Evolutionary conservation across 2,329 filamentous ascomycete genomes (phyloP).

Genomic region (Botryosphaeria dothidea): DNA sequence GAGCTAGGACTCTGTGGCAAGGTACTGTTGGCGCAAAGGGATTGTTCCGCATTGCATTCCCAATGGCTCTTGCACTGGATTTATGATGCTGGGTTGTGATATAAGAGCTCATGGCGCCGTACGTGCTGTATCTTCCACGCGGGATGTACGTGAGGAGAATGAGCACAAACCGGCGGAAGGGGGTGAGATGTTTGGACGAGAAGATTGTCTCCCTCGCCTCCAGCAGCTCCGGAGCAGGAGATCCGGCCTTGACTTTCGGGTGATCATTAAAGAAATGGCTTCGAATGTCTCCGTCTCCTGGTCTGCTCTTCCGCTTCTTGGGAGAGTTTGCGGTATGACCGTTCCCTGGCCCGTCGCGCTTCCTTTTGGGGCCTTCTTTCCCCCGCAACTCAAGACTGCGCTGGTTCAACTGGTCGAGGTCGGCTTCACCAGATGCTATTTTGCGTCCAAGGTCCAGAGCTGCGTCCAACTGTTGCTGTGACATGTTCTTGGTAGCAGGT

Average conservation of each 20-base stretch:
- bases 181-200: conserved; percentile 48
- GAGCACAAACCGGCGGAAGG: conserved; percentile 46
- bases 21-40: conserved; percentile 42
- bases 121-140: conserved; percentile 36
- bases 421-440: conserved; percentile 38
- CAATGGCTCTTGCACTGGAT: conserved; percentile 27
- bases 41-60: conserved; percentile 39
- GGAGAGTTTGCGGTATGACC: neutral
- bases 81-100: conserved; percentile 34
- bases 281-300: conserved; percentile 25
- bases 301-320: neutral
- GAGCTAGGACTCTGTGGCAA: conserved; percentile 44
- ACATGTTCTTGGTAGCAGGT: conserved; percentile 49
- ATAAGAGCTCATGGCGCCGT: conserved; percentile 36
- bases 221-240: conserved; percentile 21
- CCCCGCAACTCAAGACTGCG: conserved; percentile 42
- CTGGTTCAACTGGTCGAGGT: conserved; percentile 43
- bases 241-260: neutral
- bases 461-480: conserved; percentile 34
- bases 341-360: conserved; percentile 2
- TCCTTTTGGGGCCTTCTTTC: conserved; percentile 29
- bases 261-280: conserved; percentile 28
- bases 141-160: conserved; percentile 37
- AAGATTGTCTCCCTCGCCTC: conserved; percentile 42
- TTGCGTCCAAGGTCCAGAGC: conserved; percentile 42